Base-by-base conservation (phyloP, 140 eudicot species). In the Flaveria floridana region DNA sequence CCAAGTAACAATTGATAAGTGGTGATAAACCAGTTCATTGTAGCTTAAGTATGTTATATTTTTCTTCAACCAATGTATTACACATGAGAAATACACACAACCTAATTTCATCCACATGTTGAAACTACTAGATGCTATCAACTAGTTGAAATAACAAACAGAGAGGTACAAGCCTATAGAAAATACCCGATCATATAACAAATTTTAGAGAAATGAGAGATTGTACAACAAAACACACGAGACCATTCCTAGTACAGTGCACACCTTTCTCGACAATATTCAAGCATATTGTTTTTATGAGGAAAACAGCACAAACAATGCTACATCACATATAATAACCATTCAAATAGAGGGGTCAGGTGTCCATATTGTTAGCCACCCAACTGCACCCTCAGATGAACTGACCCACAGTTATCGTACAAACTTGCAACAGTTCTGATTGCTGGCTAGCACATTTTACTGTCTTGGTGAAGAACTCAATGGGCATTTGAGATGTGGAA, bases 231-330 rank as follows among this genome's bases (percentile, higher is more conserved):
- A 30, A 65, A 18, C 57, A 47, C 57, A 59, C 7, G 21, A 52
- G 56, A 65, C 15, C 76, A 77, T n/a, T 76, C 16, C 56, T 68
- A 13, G 13, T 58, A 59, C 69, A 42, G 16, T 18, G 16, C 42
- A 16, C 16, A 13, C 18, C 61, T 16, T 44, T 62, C 50, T 44
- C 30, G 0, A 34, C 21, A 20, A 80, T 56, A 56, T 72, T 44
- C 42, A 47, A 34, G 23, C 52, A 72, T 62, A 39, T 51, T 4
- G 7, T 51, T n/a, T 39, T 62, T 42, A 51, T 41, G 47, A 18
- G 12, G 47, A 65, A 55, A 59, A 57, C 79, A 74, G 34, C 71
- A 74, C 50, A 65, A 18, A 16, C 51, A 48, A 71, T 37, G 25
- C 19, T 39, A 71, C 77, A 61, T 2, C 68, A 61, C 52, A 67